phyloP scores from a whole-genome alignment of 139 green algal genomes.

The Chlorella sp. region DNA sequence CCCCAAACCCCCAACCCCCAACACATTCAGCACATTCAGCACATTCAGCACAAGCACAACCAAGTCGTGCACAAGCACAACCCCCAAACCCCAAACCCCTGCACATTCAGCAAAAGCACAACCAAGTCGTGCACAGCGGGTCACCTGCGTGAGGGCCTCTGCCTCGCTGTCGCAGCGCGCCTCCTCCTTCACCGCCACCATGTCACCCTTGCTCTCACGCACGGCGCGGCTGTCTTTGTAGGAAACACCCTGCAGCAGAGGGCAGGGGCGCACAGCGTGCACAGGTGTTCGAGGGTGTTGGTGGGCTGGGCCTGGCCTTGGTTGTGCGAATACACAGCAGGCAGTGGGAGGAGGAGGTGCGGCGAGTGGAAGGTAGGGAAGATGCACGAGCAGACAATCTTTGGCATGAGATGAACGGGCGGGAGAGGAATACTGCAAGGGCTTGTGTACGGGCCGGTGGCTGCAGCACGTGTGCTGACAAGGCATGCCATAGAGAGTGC shows the following conservation, averaged over 20 bases:
- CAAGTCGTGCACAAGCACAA: too few relatives aligned
- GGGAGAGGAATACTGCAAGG: too few relatives aligned
- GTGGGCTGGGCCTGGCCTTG: too few relatives aligned
- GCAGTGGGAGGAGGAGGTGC: neutral
- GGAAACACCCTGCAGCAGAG: constrained; percentile 23
- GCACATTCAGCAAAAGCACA: too few relatives aligned
- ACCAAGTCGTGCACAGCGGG: neutral
- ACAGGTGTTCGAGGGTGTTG: neutral
- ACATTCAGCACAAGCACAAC: too few relatives aligned
- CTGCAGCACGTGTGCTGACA: too few relatives aligned
- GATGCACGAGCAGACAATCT: too few relatives aligned
- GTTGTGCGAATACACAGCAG: neutral
- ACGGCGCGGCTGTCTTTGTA: constrained; percentile 41
- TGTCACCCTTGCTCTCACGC: constrained; percentile 44
- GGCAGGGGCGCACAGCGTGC: too few relatives aligned
- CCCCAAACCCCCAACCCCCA: neutral
- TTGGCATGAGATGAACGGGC: too few relatives aligned
- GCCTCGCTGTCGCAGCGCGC: constrained; percentile 49
- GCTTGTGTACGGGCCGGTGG: too few relatives aligned
- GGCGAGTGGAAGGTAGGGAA: neutral
- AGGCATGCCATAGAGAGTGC: neutral
- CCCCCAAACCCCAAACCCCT: too few relatives aligned
- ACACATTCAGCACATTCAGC: too few relatives aligned
- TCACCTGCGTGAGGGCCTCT: constrained; percentile 47
- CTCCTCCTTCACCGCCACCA: constrained; percentile 55